Conservation (phyloP, 495 filamentous ascomycete genomes). For the Lasiosphaeria miniovina region DNA sequence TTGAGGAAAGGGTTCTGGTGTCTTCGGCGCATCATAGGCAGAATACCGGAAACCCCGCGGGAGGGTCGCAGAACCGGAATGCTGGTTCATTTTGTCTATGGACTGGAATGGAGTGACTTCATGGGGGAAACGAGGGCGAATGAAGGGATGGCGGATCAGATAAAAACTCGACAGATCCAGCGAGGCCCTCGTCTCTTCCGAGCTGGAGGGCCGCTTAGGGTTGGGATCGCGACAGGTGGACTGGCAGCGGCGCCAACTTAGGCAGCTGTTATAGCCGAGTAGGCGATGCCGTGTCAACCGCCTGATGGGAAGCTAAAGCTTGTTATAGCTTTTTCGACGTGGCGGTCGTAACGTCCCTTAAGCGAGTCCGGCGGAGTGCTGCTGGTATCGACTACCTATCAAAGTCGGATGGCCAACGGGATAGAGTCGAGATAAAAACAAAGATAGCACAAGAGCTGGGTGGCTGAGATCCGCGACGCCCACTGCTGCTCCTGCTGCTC, state of each 20-base stretch:
- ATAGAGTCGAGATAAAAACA: neutral
- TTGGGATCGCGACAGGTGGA: neutral
- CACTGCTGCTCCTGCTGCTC: neutral
- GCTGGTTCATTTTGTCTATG: slow-evolving; percentile 39
- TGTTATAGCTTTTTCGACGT: neutral
- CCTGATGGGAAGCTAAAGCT: neutral
- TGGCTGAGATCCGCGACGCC: neutral
- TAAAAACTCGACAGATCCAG: slow-evolving; percentile 13
- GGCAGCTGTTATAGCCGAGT: neutral
- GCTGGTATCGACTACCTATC: slow-evolving; percentile 1
- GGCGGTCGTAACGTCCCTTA: neutral
- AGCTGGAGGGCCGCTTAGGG: neutral
- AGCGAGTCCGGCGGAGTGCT: neutral
- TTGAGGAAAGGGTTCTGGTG: slow-evolving; percentile 41
- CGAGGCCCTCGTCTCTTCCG: slow-evolving; percentile 6
- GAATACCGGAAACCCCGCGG: slow-evolving; percentile 40
- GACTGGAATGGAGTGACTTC: slow-evolving; percentile 26
- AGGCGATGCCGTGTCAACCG: slow-evolving; percentile 9
- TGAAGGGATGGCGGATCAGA: slow-evolving; percentile 12
- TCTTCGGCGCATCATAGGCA: slow-evolving; percentile 37
- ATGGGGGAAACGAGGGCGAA: slow-evolving; percentile 22
- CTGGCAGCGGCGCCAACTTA: neutral
- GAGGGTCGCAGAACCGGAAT: slow-evolving; percentile 40
- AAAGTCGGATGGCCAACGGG: slow-evolving; percentile 25
- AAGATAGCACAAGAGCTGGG: neutral